Base-by-base conservation (phyloP, 345 rosid genomes). In the Citrus maxima region DNA sequence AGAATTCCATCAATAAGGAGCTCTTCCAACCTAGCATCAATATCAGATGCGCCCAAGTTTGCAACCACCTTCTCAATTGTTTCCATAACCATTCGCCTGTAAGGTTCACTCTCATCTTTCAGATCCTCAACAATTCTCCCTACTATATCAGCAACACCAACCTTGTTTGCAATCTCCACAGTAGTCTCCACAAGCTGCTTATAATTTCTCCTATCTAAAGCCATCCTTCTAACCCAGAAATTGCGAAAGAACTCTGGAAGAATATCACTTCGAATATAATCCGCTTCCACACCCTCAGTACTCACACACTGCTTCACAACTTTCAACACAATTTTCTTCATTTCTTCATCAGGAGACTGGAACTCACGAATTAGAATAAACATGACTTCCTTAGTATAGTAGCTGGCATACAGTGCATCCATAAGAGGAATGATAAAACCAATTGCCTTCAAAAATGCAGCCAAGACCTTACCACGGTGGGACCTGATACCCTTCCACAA, bases 301-400 rank as follows among this genome's bases (percentile, higher is more conserved):
- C 98, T 87, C 77, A 97, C 99, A 87, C 99, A 97, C 81, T 97
- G 98, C 85, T 97, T 94, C 78, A 97, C 98, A 81, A 97, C 99
- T 79, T 97, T 97, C 49, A 96, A 88, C 66, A 96, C 99, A 85
- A 94, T 93, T 81, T 96, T 96, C 89, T 94, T 94, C 98, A 96
- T 96, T 88, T 96, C 98, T 83, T 94, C 98, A 84, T 96, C 98
- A 67, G 99, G 98, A 8, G 99, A 96, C 82, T 96, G 99, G 81
- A 96, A 96, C 87, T 96, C 99, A n/a, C 98, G 98, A 25, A 94
- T 96, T 77, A 96, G 82, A 77, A 93, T 87, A 86, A 88, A 81
- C 98, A 96, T 94, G 69, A 96, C 98, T 89, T 94, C 99, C 88
- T 93, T 91, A 34, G 99, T 94, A 78, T 94, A 96, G 85, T 96